These are phyloP conservation scores for Aspergillus sp. DNA, from an alignment of 2,329 filamentous ascomycete species.

Conservation along the genomic window DNA sequence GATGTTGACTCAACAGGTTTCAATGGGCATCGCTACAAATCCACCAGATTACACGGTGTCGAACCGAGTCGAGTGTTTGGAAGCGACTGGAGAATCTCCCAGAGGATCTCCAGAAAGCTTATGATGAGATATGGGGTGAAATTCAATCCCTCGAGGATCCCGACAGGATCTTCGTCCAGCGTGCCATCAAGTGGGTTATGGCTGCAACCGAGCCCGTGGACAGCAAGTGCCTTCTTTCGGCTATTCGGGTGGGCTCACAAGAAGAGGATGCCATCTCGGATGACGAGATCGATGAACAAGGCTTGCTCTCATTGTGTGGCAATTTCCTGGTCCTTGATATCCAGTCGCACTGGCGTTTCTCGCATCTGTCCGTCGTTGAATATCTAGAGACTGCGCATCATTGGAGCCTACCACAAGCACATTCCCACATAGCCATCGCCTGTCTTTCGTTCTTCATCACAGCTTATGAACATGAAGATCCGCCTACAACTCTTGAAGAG, in stretches of 20 bases:
- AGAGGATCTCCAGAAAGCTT: slow-evolving; percentile 8
- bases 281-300: slow-evolving; percentile 3
- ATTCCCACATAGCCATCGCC: slow-evolving; percentile 6
- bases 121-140: slow-evolving; percentile 8
- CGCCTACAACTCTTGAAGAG: background rate
- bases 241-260: slow-evolving; percentile 7
- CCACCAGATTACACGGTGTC: slow-evolving; percentile 11
- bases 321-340: slow-evolving; percentile 14
- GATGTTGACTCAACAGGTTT: slow-evolving; percentile 2
- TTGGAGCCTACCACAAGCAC: background rate
- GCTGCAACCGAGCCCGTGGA: slow-evolving; percentile 4
- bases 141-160: slow-evolving; percentile 4
- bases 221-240: slow-evolving; percentile 1
- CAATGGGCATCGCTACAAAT: slow-evolving; percentile 19
- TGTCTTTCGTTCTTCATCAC: slow-evolving; percentile 10
- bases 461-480: slow-evolving; percentile 1
- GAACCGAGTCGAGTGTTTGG: background rate
- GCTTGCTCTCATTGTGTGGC: slow-evolving; percentile 12
- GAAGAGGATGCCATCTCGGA: background rate
- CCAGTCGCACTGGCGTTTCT: slow-evolving; percentile 12
- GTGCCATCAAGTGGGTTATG: slow-evolving; percentile 14
- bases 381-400: slow-evolving; percentile 8
- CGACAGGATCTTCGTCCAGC: slow-evolving; percentile 5
- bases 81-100: slow-evolving; percentile 15
- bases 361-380: slow-evolving; percentile 17